Evolutionary conservation across 2,329 filamentous ascomycete genomes (phyloP).

Genomic region (Diplodia scrobiculata): DNA sequence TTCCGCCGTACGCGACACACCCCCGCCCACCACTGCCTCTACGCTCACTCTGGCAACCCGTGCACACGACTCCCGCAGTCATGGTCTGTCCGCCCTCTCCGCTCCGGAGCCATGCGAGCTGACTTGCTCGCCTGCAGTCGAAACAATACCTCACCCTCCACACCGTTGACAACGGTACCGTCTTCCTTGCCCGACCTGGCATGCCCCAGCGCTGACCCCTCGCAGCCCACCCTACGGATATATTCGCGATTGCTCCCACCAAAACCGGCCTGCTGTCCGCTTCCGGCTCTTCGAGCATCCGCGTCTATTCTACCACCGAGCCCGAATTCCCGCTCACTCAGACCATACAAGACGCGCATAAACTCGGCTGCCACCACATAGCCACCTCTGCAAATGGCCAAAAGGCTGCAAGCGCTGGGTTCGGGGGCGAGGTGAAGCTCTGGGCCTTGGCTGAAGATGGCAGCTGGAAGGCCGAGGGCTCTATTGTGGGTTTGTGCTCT

Average conservation of each 20-base stretch:
- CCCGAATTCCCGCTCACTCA: constrained; percentile 76
- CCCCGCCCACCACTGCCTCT: not conserved
- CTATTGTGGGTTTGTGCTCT: constrained; percentile 47
- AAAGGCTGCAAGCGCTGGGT: constrained; percentile 79
- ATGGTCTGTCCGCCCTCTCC: constrained; percentile 11
- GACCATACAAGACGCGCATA: constrained; percentile 76
- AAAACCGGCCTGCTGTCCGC: constrained; percentile 74
- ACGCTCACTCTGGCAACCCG: not conserved
- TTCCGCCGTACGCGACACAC: constrained; percentile 11
- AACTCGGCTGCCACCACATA: constrained; percentile 88
- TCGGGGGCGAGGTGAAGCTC: constrained; percentile 82
- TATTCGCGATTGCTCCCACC: constrained; percentile 81
- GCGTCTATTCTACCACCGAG: constrained; percentile 73
- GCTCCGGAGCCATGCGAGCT: not conserved
- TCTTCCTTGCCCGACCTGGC: constrained; percentile 39
- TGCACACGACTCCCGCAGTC: not conserved
- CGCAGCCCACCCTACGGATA: constrained; percentile 79
- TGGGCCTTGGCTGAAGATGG: constrained; percentile 65
- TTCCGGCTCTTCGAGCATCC: constrained; percentile 80
- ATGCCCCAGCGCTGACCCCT: constrained; percentile 37
- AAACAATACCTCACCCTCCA: constrained; percentile 97
- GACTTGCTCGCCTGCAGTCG: constrained; percentile 60
- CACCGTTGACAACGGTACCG: constrained; percentile 78
- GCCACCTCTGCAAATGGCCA: constrained; percentile 69
- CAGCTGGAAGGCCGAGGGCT: constrained; percentile 56